Base-by-base conservation (phyloP, 345 rosid species). In the Clarkia xantiana region DNA sequence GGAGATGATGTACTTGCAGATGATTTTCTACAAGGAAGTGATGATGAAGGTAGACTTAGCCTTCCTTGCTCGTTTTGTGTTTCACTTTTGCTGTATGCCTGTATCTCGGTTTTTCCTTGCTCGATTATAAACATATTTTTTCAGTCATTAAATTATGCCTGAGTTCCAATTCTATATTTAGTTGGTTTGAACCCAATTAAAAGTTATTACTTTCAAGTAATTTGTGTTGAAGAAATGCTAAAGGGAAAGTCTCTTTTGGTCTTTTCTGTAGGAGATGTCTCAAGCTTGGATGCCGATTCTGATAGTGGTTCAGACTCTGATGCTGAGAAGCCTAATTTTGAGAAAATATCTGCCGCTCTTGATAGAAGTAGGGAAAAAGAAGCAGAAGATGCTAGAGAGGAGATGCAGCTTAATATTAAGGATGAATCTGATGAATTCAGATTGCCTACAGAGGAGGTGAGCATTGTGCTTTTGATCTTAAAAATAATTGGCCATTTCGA, bases 361-460 rank as follows among this genome's bases (percentile, higher is more conserved):
- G 96, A 91, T 63, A 52, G 38, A 42, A 51, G 53, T 45, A 54
- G 57, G 48, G 73, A 39, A 18, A 67, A 58, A 69, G 67, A 67
- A 54, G 55, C 72, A 66, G 57, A 58, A 62, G 90, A 75, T 3
- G 94, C 94, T 44, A 68, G 60, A 7, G 74, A 60, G 16, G 98
- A 84, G 56, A 45, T 76, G 67, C 54, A 49, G 40, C 68, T 76
- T 11, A 69, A 68, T 58, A 81, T 75, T 54, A 62, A 62, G 53
- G 81, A 75, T 44, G 95, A 80, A 55, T 68, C 75, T 52, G 94
- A 86, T 64, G 89, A 71, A 49, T 86, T 91, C 69, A 72, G 75
- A 59, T 67, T 86, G 80, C 95, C 98, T 10, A 76, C 96, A 42
- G 55, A 78, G 62, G 79, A 86, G 93, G 98, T 91, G 2, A 40